Base-by-base conservation (phyloP, 306 rosid species). In the Hippophae gyantsensis region DNA sequence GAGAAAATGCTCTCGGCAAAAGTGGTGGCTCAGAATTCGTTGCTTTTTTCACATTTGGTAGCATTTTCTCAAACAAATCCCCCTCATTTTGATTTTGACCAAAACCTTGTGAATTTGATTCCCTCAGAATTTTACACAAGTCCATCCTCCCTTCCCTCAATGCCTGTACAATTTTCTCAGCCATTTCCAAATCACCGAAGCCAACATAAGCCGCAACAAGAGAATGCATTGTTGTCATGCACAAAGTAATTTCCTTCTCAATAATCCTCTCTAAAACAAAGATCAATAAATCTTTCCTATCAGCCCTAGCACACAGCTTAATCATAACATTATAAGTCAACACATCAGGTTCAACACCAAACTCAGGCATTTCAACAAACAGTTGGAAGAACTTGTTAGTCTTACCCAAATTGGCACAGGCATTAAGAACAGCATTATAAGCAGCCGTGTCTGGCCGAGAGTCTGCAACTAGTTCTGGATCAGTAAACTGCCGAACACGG, bases 401-500 rank as follows among this genome's bases (percentile, higher is more conserved):
- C 11, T 85, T 83, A 0, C 95, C 95, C 60, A 83, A 48, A 72
- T 79, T 87, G 7, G 96, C 98, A 60, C 96, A 85, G 0, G 96
- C 98, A 48, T 92, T 92, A 14, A 92, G 92, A 41, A 60, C 98
- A 0, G 93, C 98, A 11, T 92, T 92, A 60, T 73, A 71, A 0
- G 98, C 98, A 25, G 68, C 89, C 7, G 98, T 87, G 61, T 92
- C 98, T 1, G 98, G 98, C 60, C 72, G 69, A 18, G 98, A 90
- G 38, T 82, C 78, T 0, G 82, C 79, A 3, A 72, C 80, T 57
- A 87, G 10, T 1, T 61, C 65, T 0, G 77, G 79, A 48, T 88
- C 87, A 0, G 69, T 12, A 2, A 85, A 73, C 62, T 69, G 66
- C 10, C 78, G 67, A 9, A 90, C 62, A n/a, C 95, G 89, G 68